Base-by-base conservation (phyloP, 78 protist genomes). In the Speleostelium caveatum region DNA sequence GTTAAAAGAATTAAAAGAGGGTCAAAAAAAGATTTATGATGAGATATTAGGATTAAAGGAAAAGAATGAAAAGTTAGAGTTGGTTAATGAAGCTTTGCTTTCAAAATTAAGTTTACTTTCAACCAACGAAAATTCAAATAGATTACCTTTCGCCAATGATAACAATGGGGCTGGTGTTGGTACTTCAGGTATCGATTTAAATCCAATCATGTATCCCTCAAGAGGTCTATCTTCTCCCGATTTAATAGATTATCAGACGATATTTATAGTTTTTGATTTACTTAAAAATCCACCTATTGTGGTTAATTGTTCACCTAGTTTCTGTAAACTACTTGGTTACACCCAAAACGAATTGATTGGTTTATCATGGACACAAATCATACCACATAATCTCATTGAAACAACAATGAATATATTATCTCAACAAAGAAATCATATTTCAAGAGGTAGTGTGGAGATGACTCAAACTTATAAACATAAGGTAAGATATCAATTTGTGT, bases 351-450 rank as follows among this genome's bases (percentile, higher is more conserved):
- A 83, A n/a, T 39, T 83, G 2, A 83, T 83, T n/a, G 91, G 91
- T 60, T 14, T 68, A 60, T 73, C 91, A n/a, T 83, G 91, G 91
- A 83, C 91, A 1, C 78, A 83, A 59, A 83, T 83, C 16, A 83
- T 73, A 3, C 91, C 67, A 30, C 91, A 77, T 32, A 71, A 58
- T 55, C 38, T 60, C 30, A 83, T 83, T 17, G 91, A 83, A 42
- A 69, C 39, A 14, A 69, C 91, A 67, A 83, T 69, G 79, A 69
- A 58, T 39, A 28, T 83, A 26, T 83, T 83, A 32, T 45, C 38
- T 39, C 60, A 45, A 32, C 86, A 76, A 17, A 68, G 79, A 42
- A 19, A 26, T 33, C 26, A 39, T 32, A 62, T 30, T 35, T 16
- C 55, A 56, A 69, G 39, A 36, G 51, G 56, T 7, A 42, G 63